Base-by-base conservation (phyloP, 805 yeast genomes). In the Cyberlindnera americana region DNA sequence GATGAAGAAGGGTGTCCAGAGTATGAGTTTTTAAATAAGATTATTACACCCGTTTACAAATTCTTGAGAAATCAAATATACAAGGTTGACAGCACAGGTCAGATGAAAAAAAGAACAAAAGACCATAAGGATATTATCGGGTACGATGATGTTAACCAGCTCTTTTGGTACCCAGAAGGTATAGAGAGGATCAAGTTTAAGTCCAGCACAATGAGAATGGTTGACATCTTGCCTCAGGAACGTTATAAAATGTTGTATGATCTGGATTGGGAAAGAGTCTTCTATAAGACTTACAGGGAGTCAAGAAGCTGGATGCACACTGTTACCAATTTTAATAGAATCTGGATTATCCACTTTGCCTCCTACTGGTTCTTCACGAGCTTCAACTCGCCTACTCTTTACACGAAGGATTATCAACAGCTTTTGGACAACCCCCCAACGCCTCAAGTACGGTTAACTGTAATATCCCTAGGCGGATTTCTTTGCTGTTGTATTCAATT, bases 111-210 rank as follows among this genome's bases (percentile, higher is more conserved):
- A 25, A 64, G 66, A 4, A 81, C 77, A 39, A 72, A 69, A 40
- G 91, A 84, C 53, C 91, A 88, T 56, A 69, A 75, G 16, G 67
- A 72, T 32, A 75, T 78, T 7, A 81, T 88, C 43, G 96, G 96
- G 0, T 88, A 88, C 59, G 96, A 88, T 62, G 96, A 88, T 60
- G 76, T 87, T 57, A 88, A 88, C 57, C 96, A 88, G 53, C 64
- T 83, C 14, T 88, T 88, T 56, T 88, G 96, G 96, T 83, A 83
- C 50, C 73, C 78, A 1, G 75, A 78, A 46, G 90, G 95, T 0
- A 67, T 88, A 27, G 77, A 77, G 46, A 69, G 75, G 38, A 66
- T 88, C n/a, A 59, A 61, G 2, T 55, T 82, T 22, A 56, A 61
- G 8, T 65, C 70, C 5, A 66, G 9, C 5, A 11, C 66, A 29